Base-by-base conservation (phyloP, 2,329 filamentous ascomycete species). In the Fonsecaea nubica region DNA sequence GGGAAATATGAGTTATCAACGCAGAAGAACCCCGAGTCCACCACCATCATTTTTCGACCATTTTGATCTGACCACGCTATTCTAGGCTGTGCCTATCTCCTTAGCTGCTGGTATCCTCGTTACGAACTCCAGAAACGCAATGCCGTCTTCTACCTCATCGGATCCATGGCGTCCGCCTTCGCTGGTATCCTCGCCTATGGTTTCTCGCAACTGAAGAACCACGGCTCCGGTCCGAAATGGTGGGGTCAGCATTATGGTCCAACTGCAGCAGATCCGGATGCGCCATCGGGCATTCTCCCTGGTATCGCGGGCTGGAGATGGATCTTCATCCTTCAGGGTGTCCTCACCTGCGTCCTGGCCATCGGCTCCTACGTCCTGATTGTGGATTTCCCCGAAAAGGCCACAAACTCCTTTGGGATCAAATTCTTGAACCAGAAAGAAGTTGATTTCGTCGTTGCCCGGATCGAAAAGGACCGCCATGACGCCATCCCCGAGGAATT, bases 91-190 rank as follows among this genome's bases (percentile, higher is more conserved):
- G 88, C 90, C 0, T 92, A 91, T 73, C 80, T 92, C 5, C 83
- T 92, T n/a, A 89, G 86, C 66, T 90, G 88, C 40, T 92, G 89
- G 89, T 91, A 90, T 74, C 89, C 87, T 0, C 70, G 71, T 40
- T 73, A 72, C 38, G 71, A 73, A 38, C 66, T 73, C 12, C 71
- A 79, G 42, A 75, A 76, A 69, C 76, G 80, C 32, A 79, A 79
- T 71, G 76, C 80, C 0, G 72, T 81, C 15, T 85, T 85, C 76
- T 85, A 84, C 69, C 75, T 83, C 42, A 81, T 84, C 62, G 83
- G 81, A 50, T 79, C 77, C 54, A 76, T 85, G 58, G 79, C 82
- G 0, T 81, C 80, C 18, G 83, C 83, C 9, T 71, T 71, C 38
- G 59, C 67, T 12, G 69, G 69, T 50, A 71, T 71, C 30, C 63